A percentile compares a stretch with the other conserved stretches of the same genome.
These are phyloP conservation scores for Nitzschia sp. DNA, from an alignment of 108 stramenopile species.

Conservation along the genomic window DNA sequence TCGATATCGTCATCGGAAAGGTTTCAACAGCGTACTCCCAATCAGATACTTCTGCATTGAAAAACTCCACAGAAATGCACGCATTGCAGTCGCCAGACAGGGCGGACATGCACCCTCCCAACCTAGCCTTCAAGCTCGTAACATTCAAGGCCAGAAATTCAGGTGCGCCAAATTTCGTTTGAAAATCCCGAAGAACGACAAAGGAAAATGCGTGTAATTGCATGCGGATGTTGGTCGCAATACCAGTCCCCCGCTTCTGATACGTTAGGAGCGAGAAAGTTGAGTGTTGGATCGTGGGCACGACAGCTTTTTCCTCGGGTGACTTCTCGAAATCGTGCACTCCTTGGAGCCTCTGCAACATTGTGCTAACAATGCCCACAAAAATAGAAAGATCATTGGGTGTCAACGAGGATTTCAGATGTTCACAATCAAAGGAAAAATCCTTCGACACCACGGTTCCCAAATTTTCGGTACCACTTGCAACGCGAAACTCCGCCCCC, in stretches of 20 bases:
- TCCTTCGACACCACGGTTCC: conserved; percentile 69
- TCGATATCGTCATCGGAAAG: conserved; percentile 25
- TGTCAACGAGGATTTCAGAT: conserved; percentile 45
- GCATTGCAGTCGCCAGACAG: conserved; percentile 56
- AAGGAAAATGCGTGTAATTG: conserved; percentile 65
- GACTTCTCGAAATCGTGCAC: conserved; percentile 4
- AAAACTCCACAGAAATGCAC: conserved; percentile 48
- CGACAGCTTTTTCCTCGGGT: not conserved
- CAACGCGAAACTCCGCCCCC: conserved; percentile 62
- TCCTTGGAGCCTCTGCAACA: conserved; percentile 50
- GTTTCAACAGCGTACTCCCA: conserved; percentile 76
- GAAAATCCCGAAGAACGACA: conserved; percentile 50
- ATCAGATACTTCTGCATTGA: conserved; percentile 49
- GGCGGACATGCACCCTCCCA: conserved; percentile 68
- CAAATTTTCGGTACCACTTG: conserved; percentile 59
- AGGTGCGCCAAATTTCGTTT: conserved; percentile 47
- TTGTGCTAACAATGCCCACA: conserved; percentile 48
- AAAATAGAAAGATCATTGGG: conserved; percentile 69
- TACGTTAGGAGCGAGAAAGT: conserved; percentile 38
- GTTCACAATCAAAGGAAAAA: conserved; percentile 70
- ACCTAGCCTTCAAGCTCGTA: conserved; percentile 44
- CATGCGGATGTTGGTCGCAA: conserved; percentile 62
- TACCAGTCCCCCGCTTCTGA: conserved; percentile 70
- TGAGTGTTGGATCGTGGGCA: not conserved
- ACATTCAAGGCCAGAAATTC: conserved; percentile 66